Evolutionary conservation across 208 protist species (phyloP), one percentile per base, ranked within the genome.

Genomic region (Kentomonas sorsogonicus): DNA sequence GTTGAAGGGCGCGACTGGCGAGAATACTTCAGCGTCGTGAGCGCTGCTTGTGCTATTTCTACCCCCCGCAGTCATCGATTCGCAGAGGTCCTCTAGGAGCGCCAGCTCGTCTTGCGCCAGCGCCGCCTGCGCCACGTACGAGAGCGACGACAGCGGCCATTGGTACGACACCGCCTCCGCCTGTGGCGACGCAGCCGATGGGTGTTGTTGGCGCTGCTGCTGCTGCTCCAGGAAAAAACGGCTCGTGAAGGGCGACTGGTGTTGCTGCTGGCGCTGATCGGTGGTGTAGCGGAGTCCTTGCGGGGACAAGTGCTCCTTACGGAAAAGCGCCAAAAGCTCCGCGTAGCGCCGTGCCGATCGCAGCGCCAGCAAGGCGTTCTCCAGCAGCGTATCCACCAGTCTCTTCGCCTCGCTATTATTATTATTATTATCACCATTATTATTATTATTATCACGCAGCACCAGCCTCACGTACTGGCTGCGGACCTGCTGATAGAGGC

Each of bases 111-210:
- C 54, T 20, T 57, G 60, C 39, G 70, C 74, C 51, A 87, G 64
- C 36, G 74, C 79, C 1, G 77, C 77, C 53, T 91, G 83, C 6
- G 83, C 76, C 3, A 87, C 68, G 13, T 79, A 71, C 25, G 68
- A 34, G 26, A 74, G 39, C 13, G 77, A 76, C 2, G 56, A 39
- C 10, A 71, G 40, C 0, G 83, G 68, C 79, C 78, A 83, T 62
- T 74, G 64, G 13, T 25, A 26, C 18, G 40, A 56, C 43, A 59
- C 67, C 48, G 77, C 41, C 9, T 50, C 26, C 36, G 51, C 43
- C 52, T 53, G n/a, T n/a, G n/a, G n/a, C n/a, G n/a, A n/a, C n/a
- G n/a, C n/a, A n/a, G n/a, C n/a, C n/a, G n/a, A n/a, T n/a, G n/a
- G n/a, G n/a, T n/a, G n/a, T n/a, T n/a, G n/a, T n/a, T n/a, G n/a